phyloP scores from a whole-genome alignment of 768 basidiomycete species.

The Pleurotus tuoliensis region DNA sequence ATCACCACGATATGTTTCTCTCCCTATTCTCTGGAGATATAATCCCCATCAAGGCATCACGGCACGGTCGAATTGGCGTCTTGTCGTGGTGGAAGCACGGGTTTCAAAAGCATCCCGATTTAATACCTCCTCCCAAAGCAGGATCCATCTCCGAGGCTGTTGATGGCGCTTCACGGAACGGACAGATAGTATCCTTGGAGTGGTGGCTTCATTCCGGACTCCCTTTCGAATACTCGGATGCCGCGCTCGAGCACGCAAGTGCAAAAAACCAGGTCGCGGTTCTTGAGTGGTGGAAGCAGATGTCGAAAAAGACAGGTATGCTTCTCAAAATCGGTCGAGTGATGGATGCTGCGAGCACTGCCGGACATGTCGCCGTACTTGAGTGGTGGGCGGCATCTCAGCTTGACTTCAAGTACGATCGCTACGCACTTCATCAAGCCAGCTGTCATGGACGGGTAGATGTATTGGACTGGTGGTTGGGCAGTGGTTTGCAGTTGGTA shows the following conservation, averaged over 20 bases:
- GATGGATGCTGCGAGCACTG: slow-evolving; percentile 81
- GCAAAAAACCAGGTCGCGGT: slow-evolving; percentile 73
- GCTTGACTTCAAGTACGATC: slow-evolving; percentile 76
- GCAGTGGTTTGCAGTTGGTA: slow-evolving; percentile 69
- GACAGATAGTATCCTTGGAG: slow-evolving; percentile 69
- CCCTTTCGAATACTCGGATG: slow-evolving; percentile 72
- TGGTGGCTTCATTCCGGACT: slow-evolving; percentile 77
- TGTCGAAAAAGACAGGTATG: slow-evolving; percentile 42
- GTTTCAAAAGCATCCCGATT: slow-evolving; percentile 55
- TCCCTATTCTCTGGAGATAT: slow-evolving; percentile 61
- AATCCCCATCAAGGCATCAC: slow-evolving; percentile 75
- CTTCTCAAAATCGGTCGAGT: slow-evolving; percentile 79
- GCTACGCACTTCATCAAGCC: slow-evolving; percentile 71
- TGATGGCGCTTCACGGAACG: slow-evolving; percentile 75
- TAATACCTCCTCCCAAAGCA: slow-evolving; percentile 51
- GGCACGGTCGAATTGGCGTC: slow-evolving; percentile 66
- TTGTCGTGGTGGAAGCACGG: slow-evolving; percentile 82
- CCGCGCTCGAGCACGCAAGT: slow-evolving; percentile 75
- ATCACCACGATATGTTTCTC: slow-evolving; percentile 62
- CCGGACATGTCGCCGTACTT: slow-evolving; percentile 69
- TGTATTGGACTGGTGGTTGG: slow-evolving; percentile 81
- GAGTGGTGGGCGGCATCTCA: slow-evolving; percentile 86
- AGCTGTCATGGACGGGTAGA: slow-evolving; percentile 78
- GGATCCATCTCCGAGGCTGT: slow-evolving; percentile 64
- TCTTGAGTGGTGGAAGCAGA: slow-evolving; percentile 80